Conservation (phyloP, 2,329 filamentous ascomycete species). For the Anisogramma anomala region DNA sequence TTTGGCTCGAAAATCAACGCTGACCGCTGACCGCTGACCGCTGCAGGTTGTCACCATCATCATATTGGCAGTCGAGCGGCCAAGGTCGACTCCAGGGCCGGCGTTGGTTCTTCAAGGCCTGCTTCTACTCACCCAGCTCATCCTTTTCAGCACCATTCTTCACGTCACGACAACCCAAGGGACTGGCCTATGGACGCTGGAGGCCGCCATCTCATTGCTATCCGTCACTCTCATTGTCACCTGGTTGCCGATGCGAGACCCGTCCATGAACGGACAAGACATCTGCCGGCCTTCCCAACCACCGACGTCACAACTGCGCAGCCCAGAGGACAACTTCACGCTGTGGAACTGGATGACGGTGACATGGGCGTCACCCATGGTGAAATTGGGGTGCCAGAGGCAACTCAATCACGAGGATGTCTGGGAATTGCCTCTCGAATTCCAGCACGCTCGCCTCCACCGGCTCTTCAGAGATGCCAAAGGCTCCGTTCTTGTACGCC, state of each 20-base stretch:
- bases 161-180: slow-evolving; percentile 19
- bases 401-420: slow-evolving; percentile 70
- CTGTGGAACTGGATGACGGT: slow-evolving; percentile 79
- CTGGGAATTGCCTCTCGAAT: slow-evolving; percentile 69
- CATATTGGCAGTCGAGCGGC: slow-evolving; percentile 8
- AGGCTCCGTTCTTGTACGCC: slow-evolving; percentile 58
- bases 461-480: slow-evolving; percentile 59
- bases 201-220: slow-evolving; percentile 30
- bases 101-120: slow-evolving; percentile 53
- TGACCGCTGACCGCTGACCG: background rate
- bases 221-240: slow-evolving; percentile 44
- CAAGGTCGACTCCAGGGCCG: slow-evolving; percentile 49
- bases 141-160: slow-evolving; percentile 24
- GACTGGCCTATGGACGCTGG: slow-evolving; percentile 19
- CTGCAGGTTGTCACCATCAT: slow-evolving; percentile 6
- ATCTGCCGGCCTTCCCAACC: slow-evolving; percentile 47
- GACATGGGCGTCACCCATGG: slow-evolving; percentile 69
- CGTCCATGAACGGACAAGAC: slow-evolving; percentile 36
- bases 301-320: slow-evolving; percentile 51
- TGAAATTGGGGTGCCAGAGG: slow-evolving; percentile 48
- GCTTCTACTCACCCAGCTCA: slow-evolving; percentile 23
- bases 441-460: slow-evolving; percentile 68
- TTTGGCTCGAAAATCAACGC: background rate
- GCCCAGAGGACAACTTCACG: slow-evolving; percentile 67
- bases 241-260: slow-evolving; percentile 57